These are phyloP conservation scores for Kurtzmaniella quercitrusa DNA, from an alignment of 1,139 yeast genomes.

Conservation along the genomic window DNA sequence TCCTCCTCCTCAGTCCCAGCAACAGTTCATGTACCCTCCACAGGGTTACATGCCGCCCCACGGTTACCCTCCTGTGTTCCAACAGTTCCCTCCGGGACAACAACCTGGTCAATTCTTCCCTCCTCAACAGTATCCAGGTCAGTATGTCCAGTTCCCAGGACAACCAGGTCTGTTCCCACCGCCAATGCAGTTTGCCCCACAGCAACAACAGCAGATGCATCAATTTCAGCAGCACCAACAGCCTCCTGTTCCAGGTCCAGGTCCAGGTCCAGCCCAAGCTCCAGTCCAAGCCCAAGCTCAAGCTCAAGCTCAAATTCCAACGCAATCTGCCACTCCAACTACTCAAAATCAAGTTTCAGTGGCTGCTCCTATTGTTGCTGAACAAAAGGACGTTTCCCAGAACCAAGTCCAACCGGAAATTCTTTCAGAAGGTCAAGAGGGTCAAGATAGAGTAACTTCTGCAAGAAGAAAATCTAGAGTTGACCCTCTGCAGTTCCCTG, in stretches of 20 bases:
- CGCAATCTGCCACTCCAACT: neutral
- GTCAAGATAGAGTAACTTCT: too few species aligned
- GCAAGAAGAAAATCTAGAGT: conserved; percentile 19
- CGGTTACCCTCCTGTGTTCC: conserved; percentile 6
- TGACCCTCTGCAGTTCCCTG: conserved; percentile 48
- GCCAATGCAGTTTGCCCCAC: conserved; percentile 18
- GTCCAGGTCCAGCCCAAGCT: conserved; percentile 7
- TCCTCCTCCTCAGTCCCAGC: conserved; percentile 8
- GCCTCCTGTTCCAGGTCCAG: conserved; percentile 2
- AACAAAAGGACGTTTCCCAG: neutral
- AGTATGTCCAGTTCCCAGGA: conserved; percentile 1
- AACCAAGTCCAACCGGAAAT: neutral
- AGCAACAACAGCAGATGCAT: conserved; percentile 17
- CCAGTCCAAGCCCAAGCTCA: conserved; percentile 15
- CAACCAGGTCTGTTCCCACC: conserved; percentile 10
- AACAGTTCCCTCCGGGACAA: conserved; percentile 6
- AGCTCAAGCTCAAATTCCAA: conserved; percentile 20
- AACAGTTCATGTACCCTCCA: conserved; percentile 7
- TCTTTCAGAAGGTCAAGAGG: conserved; percentile 6
- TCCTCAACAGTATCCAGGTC: conserved; percentile 6
- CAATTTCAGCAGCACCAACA: conserved; percentile 14
- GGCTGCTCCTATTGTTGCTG: neutral
- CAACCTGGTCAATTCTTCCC: conserved; percentile 5
- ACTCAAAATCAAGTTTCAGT: too few species aligned
- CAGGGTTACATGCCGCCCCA: conserved; percentile 7